Evolutionary conservation across 805 yeast genomes (phyloP).

Genomic region (Ogataea trehalophila): DNA sequence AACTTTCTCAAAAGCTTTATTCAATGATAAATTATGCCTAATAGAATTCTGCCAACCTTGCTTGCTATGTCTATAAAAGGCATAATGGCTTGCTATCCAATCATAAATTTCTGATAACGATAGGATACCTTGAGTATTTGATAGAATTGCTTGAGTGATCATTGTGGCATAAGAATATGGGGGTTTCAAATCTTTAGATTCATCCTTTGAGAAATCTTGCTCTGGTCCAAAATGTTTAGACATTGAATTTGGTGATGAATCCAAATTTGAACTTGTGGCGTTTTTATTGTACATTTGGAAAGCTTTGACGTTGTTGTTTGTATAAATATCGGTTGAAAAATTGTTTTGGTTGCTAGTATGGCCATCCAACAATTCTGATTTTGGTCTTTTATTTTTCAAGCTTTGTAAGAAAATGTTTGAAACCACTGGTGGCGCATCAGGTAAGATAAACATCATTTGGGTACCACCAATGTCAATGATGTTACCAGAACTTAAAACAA

Average conservation of each 20-base stretch:
- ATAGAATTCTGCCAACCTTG: constrained; percentile 99
- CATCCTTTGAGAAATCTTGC: constrained; percentile 78
- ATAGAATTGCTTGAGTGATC: constrained; percentile 95
- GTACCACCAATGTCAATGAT: constrained; percentile 93
- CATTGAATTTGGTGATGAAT: constrained; percentile 5
- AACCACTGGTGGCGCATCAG: constrained; percentile 76
- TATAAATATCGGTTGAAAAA: constrained; percentile 9
- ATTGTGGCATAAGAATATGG: constrained; percentile 96
- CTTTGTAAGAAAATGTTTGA: constrained; percentile 42
- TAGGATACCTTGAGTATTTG: constrained; percentile 81
- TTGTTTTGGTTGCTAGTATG: constrained; percentile 3
- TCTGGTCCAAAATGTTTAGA: constrained; percentile 19
- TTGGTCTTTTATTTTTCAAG: constrained; percentile 27
- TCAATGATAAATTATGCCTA: constrained; percentile 88
- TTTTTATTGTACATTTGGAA: constrained; percentile 53
- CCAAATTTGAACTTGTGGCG: constrained; percentile 6
- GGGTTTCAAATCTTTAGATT: constrained; percentile 89
- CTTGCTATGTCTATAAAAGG: constrained; percentile 85
- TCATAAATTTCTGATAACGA: constrained; percentile 88
- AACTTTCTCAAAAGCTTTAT: constrained; percentile 96
- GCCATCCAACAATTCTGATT: constrained; percentile 12
- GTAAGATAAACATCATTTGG: constrained; percentile 97
- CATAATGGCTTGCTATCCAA: constrained; percentile 84
- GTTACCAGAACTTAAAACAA: constrained; percentile 77
- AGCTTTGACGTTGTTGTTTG: constrained; percentile 33